These are phyloP conservation scores for Cercospora brassicicola DNA, from an alignment of 2,329 filamentous ascomycete species.

Conservation along the genomic window DNA sequence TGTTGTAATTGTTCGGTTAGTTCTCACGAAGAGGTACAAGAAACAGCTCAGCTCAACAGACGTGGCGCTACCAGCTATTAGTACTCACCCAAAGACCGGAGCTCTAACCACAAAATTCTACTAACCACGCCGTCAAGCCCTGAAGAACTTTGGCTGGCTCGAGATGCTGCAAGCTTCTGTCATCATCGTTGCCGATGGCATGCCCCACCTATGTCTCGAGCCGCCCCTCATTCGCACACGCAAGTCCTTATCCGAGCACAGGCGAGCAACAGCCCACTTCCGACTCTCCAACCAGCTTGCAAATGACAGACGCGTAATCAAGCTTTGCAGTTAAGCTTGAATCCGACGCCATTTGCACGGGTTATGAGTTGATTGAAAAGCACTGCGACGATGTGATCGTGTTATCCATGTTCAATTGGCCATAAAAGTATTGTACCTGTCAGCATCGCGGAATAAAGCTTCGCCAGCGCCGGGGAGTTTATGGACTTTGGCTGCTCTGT, in stretches of 20 bases:
- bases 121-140: neutral
- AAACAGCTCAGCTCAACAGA: neutral
- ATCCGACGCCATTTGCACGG: neutral
- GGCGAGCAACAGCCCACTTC: neutral
- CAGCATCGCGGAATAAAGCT: neutral
- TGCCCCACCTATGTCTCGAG: conserved; percentile 4
- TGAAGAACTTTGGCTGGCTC: neutral
- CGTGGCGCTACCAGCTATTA: neutral
- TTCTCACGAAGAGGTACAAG: neutral
- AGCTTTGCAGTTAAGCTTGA: neutral
- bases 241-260: neutral
- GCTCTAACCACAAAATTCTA: conserved; percentile 3
- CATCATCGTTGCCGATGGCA: conserved; percentile 5
- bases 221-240: neutral
- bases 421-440: neutral
- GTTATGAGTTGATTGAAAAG: neutral
- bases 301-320: neutral
- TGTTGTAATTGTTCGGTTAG: too few relatives aligned
- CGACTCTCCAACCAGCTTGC: neutral
- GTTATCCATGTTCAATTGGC: neutral
- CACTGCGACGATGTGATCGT: neutral
- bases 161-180: conserved; percentile 1
- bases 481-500: neutral
- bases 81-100: neutral
- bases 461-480: neutral